phyloP scores from a whole-genome alignment of 768 basidiomycete genomes.

The Peribolospora kevripleyi region DNA sequence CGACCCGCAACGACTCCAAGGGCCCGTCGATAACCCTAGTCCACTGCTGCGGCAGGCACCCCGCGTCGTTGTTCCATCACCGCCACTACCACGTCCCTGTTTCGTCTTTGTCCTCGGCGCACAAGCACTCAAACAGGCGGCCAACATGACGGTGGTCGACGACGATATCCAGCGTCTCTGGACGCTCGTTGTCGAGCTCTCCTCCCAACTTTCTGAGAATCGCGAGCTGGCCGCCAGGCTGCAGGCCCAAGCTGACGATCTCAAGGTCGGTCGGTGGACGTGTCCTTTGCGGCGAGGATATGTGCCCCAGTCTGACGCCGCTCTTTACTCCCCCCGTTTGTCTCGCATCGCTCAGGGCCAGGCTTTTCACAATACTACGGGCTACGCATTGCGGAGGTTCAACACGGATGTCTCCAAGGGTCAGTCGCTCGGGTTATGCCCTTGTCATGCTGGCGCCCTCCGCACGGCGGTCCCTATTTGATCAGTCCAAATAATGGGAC shows the following conservation, averaged over 20 bases:
- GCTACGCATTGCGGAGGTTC: constrained; percentile 55
- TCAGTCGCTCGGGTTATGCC: constrained; percentile 16
- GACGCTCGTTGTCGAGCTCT: constrained; percentile 56
- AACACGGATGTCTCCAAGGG: constrained; percentile 73
- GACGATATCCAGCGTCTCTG: constrained; percentile 45
- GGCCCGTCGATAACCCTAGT: too few relatives aligned
- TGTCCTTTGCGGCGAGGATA: background rate
- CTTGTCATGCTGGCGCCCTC: background rate
- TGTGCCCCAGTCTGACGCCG: background rate
- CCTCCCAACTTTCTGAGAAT: constrained; percentile 60
- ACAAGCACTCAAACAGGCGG: too few relatives aligned
- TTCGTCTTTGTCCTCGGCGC: too few relatives aligned
- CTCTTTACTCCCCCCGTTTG: constrained; percentile 1
- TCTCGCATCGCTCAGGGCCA: constrained; percentile 30
- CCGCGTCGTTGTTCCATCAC: too few relatives aligned
- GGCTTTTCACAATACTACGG: constrained; percentile 42
- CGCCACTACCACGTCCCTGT: too few relatives aligned
- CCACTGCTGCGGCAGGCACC: too few relatives aligned
- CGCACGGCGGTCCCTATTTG: background rate
- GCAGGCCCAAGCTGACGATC: constrained; percentile 38
- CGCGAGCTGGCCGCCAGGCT: constrained; percentile 45
- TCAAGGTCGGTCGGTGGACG: constrained; percentile 35
- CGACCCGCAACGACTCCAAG: too few relatives aligned
- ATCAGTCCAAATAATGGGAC: background rate
- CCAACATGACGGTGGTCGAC: too few relatives aligned